Conservation (phyloP, 768 basidiomycete genomes). For the Mycena belliarum region DNA sequence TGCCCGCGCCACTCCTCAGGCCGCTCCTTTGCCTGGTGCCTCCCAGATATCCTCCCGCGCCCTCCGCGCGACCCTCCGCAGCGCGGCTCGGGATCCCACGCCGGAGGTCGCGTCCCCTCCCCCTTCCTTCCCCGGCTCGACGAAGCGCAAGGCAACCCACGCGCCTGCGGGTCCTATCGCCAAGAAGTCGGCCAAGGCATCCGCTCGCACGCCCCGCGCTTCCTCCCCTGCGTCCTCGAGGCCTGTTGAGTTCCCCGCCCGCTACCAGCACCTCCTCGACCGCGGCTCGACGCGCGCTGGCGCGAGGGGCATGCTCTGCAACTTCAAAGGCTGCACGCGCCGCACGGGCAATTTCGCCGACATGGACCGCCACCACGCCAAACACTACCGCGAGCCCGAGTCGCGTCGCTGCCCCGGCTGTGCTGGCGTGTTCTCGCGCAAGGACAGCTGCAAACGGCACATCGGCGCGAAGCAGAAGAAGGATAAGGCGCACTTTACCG, state of each 20-base stretch:
- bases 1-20: too few species aligned
- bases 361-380: not conserved
- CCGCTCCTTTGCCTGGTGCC: too few species aligned
- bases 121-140: not conserved
- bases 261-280: not conserved
- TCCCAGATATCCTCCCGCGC: not conserved
- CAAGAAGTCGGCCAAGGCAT: not conserved
- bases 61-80: not conserved
- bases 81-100: too few species aligned
- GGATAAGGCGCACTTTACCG: not conserved
- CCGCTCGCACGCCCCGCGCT: not conserved
- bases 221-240: not conserved
- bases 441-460: not conserved
- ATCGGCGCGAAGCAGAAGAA: not conserved
- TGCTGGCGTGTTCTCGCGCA: not conserved
- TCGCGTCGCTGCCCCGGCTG: not conserved
- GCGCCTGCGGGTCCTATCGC: not conserved
- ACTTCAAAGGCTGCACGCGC: not conserved
- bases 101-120: not conserved
- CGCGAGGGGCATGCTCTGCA: not conserved
- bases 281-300: not conserved
- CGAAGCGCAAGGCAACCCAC: not conserved
- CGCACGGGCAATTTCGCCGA: not conserved
- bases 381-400: not conserved
- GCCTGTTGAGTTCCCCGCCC: too few species aligned